These are phyloP conservation scores for Fusarium aywerte DNA, from an alignment of 2,329 filamentous ascomycete genomes.

Conservation along the genomic window DNA sequence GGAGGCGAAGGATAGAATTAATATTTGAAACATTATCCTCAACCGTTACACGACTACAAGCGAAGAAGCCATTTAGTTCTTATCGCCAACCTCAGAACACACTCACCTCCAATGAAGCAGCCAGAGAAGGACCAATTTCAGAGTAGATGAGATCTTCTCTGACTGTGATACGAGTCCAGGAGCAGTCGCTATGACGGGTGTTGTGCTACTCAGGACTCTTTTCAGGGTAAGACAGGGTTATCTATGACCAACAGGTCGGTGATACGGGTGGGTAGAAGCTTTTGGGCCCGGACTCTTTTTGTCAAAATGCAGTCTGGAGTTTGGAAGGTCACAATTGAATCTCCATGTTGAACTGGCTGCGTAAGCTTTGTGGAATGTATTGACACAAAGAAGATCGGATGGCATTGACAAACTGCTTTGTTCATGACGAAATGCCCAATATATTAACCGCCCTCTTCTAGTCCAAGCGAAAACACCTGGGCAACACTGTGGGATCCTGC, in stretches of 20 bases:
- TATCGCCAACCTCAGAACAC: constrained; percentile 36
- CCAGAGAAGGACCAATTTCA: background rate
- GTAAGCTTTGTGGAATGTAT: background rate
- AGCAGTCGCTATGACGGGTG: constrained; percentile 52
- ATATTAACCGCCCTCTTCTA: background rate
- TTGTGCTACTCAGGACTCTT: constrained; percentile 48
- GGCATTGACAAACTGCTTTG: background rate
- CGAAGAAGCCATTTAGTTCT: constrained; percentile 34
- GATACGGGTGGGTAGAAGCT: constrained; percentile 10
- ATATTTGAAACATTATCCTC: constrained; percentile 49
- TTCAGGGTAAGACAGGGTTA: constrained; percentile 30
- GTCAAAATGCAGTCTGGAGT: background rate
- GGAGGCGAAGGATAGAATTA: constrained; percentile 44
- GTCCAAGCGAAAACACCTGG: constrained; percentile 31
- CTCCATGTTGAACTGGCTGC: background rate
- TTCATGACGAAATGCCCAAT: background rate
- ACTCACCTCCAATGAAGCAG: constrained; percentile 15
- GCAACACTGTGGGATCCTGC: constrained; percentile 36
- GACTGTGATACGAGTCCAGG: constrained; percentile 49
- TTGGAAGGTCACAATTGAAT: background rate
- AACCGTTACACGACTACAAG: constrained; percentile 43
- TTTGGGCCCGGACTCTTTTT: background rate
- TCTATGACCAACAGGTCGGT: constrained; percentile 32
- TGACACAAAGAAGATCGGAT: background rate
- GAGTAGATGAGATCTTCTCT: constrained; percentile 46